phyloP scores from a whole-genome alignment of 352 stramenopile genomes.

The Phytophthora sp. region DNA sequence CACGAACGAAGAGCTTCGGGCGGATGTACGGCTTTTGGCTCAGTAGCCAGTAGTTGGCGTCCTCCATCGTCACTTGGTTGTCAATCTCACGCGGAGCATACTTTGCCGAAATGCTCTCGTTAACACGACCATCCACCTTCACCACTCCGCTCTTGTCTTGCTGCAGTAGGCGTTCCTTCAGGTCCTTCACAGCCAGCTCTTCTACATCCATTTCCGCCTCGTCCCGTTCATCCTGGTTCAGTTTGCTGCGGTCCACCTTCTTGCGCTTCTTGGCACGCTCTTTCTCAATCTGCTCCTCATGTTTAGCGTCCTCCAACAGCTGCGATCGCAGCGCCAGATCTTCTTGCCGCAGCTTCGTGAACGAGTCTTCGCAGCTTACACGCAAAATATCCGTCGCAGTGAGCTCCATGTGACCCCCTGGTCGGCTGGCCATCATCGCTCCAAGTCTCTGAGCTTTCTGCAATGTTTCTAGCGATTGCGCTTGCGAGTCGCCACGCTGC shows the following conservation, averaged over 20 bases:
- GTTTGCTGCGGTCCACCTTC: slow-evolving; percentile 83
- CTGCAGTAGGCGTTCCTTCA: slow-evolving; percentile 81
- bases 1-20: slow-evolving; percentile 85
- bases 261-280: slow-evolving; percentile 88
- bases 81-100: slow-evolving; percentile 55
- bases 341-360: slow-evolving; percentile 64
- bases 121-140: slow-evolving; percentile 80
- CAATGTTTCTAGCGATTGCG: slow-evolving; percentile 55
- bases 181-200: slow-evolving; percentile 80
- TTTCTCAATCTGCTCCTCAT: slow-evolving; percentile 75
- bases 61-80: slow-evolving; percentile 83
- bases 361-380: slow-evolving; percentile 87
- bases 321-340: slow-evolving; percentile 63
- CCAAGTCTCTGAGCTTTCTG: slow-evolving; percentile 46
- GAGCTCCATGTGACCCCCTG: slow-evolving; percentile 47
- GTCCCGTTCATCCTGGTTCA: slow-evolving; percentile 81
- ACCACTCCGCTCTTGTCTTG: slow-evolving; percentile 78
- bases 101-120: slow-evolving; percentile 75
- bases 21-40: slow-evolving; percentile 86
- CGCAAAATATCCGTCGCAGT: slow-evolving; percentile 83
- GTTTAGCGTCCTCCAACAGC: slow-evolving; percentile 80
- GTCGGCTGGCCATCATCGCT: slow-evolving; percentile 20
- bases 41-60: slow-evolving; percentile 83
- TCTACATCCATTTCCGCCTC: slow-evolving; percentile 89
- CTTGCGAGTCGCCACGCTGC: slow-evolving; percentile 65